Conservation (phyloP, 495 filamentous ascomycete genomes). For the Xylaria venustula region DNA sequence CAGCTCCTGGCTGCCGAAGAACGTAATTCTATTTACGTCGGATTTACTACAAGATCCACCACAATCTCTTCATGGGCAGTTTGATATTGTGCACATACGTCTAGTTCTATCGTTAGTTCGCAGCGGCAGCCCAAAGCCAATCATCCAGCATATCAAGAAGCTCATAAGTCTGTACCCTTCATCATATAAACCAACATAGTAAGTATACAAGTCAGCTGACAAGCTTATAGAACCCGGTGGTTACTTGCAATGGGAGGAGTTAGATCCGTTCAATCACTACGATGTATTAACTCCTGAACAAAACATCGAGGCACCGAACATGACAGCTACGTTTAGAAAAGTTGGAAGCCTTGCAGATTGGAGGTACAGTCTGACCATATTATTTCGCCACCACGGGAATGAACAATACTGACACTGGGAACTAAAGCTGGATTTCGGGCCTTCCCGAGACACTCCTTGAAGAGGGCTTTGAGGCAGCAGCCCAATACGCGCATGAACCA, state of each 20-base stretch:
- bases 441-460: not conserved
- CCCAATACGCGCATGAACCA: not conserved
- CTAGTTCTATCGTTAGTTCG: not conserved
- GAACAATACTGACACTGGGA: not conserved
- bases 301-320: not conserved
- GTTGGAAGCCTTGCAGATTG: not conserved
- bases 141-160: constrained; percentile 5
- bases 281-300: not conserved
- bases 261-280: constrained; percentile 1
- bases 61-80: constrained; percentile 1
- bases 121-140: not conserved
- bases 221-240: not conserved
- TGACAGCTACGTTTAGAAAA: not conserved
- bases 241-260: constrained; percentile 9
- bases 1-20: constrained; percentile 3
- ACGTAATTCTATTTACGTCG: not conserved
- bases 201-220: not conserved
- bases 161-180: constrained; percentile 1
- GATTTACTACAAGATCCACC: constrained; percentile 7
- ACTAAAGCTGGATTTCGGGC: not conserved
- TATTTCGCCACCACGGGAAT: too few species aligned
- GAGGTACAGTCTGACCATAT: not conserved
- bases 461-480: not conserved
- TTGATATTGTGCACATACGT: constrained; percentile 6
- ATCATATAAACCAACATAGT: not conserved